Percentiles rank a stretch among this genome's conserved stretches.
Conservation (phyloP, 768 basidiomycete genomes). For the Tubosaeta sp. region DNA sequence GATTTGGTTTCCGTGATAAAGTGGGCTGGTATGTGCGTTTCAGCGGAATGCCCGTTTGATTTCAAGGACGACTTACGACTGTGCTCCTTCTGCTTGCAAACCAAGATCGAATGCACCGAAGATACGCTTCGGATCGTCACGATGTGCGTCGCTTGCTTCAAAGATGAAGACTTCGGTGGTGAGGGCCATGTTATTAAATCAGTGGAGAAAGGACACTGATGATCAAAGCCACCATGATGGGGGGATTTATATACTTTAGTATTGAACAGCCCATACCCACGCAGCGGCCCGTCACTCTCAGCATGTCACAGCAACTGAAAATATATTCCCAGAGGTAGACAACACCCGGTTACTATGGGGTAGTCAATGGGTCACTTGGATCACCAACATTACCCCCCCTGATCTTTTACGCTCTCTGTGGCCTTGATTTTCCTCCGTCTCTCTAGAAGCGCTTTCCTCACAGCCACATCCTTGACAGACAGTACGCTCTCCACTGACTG, state of each 20-base stretch:
- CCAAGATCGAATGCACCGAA: conserved; percentile 6
- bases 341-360: too few species aligned
- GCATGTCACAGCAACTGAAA: too few species aligned
- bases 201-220: background rate
- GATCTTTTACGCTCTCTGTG: background rate
- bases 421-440: conserved; percentile 22
- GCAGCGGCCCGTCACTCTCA: too few species aligned
- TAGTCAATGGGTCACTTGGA: too few species aligned
- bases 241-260: too few species aligned
- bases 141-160: conserved; percentile 8
- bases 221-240: too few species aligned
- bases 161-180: conserved; percentile 25
- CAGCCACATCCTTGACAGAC: conserved; percentile 20
- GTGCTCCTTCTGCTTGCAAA: conserved; percentile 8
- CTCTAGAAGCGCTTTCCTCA: conserved; percentile 24
- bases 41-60: background rate
- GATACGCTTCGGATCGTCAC: conserved; percentile 1
- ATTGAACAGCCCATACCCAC: too few species aligned
- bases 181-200: conserved; percentile 4
- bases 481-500: conserved; percentile 21
- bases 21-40: conserved; percentile 10
- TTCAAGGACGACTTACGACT: conserved; percentile 8
- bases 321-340: too few species aligned
- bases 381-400: background rate
- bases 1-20: conserved; percentile 19